Evolutionary conservation across 2,329 filamentous ascomycete genomes (phyloP).

Genomic region (Pseudopyrenochaeta lycopersici): DNA sequence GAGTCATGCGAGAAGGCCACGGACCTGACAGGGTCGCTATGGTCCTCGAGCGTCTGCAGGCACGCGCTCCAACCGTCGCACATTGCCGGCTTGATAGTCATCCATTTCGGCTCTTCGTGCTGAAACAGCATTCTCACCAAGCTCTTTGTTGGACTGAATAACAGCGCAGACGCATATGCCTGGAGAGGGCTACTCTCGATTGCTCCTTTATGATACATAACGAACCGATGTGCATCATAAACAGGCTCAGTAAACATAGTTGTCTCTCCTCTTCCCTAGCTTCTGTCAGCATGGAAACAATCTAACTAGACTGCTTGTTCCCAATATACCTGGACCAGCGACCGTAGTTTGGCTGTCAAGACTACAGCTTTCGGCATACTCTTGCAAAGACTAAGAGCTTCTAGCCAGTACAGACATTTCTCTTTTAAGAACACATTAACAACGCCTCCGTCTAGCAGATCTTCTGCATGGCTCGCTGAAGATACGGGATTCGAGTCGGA

Average conservation of each 20-base stretch:
- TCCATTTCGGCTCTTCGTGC: constrained; percentile 24
- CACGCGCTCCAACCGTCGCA: constrained; percentile 6
- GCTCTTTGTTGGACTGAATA: no score
- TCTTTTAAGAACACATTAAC: constrained; percentile 11
- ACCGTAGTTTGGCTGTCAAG: constrained; percentile 11
- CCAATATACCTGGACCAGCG: no score
- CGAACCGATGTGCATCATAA: neutral
- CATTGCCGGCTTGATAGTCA: constrained; percentile 19
- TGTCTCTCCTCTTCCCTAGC: no score
- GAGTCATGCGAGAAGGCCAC: no score
- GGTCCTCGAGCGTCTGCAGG: no score
- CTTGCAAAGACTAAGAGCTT: no score
- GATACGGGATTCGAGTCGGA: no score
- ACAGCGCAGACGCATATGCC: constrained; percentile 30
- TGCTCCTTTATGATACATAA: constrained; percentile 1
- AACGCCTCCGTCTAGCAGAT: no score
- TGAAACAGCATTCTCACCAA: constrained; percentile 18
- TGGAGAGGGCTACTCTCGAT: constrained; percentile 34
- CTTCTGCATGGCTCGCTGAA: no score
- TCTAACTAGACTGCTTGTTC: no score
- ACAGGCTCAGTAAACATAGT: neutral
- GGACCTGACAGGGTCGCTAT: no score
- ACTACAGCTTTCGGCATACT: constrained; percentile 7
- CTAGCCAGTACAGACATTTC: no score
- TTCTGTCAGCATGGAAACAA: neutral